Evolutionary conservation across 2,329 filamentous ascomycete species (phyloP), one percentile per base, ranked within the genome.

Genomic region (Pleurostoma richardsiae): DNA sequence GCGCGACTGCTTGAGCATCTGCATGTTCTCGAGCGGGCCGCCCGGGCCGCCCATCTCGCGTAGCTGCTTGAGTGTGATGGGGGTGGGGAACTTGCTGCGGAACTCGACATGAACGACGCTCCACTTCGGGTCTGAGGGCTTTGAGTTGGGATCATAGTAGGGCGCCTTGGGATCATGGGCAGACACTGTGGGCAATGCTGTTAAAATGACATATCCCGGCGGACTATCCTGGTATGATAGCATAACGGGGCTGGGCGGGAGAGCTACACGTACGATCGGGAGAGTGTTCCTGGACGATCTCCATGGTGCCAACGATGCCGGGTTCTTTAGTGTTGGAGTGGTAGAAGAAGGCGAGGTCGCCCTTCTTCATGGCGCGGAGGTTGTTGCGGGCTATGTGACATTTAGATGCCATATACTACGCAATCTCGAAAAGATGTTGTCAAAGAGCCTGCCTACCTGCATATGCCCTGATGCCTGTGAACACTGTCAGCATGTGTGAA

Each of bases 261-360:
- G 10, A 7, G n/a, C 33, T 44, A 29, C 29, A 66, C 79, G 56
- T 69, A 88, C 86, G 69, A 58, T 99, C 94, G 6, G 88, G 78
- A 3, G 85, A 85, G 54, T 89, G 86, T 61, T 96, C 91, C 53
- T 81, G 77, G 11, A 95, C 90, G 52, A 99, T 87, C 59, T 94
- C 87, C 86, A 96, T 91, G 19, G 85, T 80, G 2, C 91, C 91
- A 2, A 85, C 90, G 42, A 97, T 90, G 3, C 88, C 92, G 0
- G 91, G 90, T 28, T 85, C 80, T 63, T 95, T 95, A 68, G 88
- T 94, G 59, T 94, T 95, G 41, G 88, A 95, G 67, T 96, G 92
- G 63, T 97, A 97, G 71, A 99, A 97, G 70, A 99, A 97, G 29
- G 90, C 91, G 30, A 91, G 75, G 61, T 99, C 94, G 43, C 91